phyloP scores from a whole-genome alignment of 768 basidiomycete species.

The Boletus rufocinnamomeus region DNA sequence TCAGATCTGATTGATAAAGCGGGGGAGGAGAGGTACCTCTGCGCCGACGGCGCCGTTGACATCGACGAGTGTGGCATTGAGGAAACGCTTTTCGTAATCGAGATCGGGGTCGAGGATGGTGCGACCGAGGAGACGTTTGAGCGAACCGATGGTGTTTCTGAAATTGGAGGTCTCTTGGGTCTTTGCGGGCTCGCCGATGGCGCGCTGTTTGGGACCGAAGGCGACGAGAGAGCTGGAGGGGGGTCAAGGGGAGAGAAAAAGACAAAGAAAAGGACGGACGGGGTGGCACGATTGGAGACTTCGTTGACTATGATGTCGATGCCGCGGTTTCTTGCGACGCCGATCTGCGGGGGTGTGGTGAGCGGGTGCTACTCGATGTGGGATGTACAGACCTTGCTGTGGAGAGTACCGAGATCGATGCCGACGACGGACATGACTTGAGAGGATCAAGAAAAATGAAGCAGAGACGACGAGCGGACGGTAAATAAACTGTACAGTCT shows the following conservation, averaged over 20 bases:
- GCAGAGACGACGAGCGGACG: no score
- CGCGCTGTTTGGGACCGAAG: slow-evolving; percentile 88
- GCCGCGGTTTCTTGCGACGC: slow-evolving; percentile 92
- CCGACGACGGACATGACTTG: slow-evolving; percentile 85
- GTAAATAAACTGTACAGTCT: neutral
- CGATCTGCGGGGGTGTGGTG: slow-evolving; percentile 58
- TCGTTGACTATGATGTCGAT: slow-evolving; percentile 99
- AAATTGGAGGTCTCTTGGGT: slow-evolving; percentile 98
- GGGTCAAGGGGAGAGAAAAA: neutral
- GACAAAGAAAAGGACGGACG: slow-evolving; percentile 55
- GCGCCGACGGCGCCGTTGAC: slow-evolving; percentile 79
- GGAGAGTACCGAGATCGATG: slow-evolving; percentile 88
- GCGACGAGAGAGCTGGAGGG: slow-evolving; percentile 82
- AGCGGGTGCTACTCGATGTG: neutral
- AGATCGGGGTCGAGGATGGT: slow-evolving; percentile 80
- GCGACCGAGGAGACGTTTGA: slow-evolving; percentile 90
- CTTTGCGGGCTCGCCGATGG: slow-evolving; percentile 94
- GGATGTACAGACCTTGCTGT: slow-evolving; percentile 65
- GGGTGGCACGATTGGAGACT: slow-evolving; percentile 94
- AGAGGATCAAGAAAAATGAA: neutral
- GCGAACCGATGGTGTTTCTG: slow-evolving; percentile 91
- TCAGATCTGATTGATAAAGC: slow-evolving; percentile 16
- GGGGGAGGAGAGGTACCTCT: slow-evolving; percentile 52
- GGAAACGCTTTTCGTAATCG: slow-evolving; percentile 86
- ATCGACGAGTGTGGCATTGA: slow-evolving; percentile 86